Evolutionary conservation across 1,139 yeast genomes (phyloP).

Genomic region (Zygoascus sp.): DNA sequence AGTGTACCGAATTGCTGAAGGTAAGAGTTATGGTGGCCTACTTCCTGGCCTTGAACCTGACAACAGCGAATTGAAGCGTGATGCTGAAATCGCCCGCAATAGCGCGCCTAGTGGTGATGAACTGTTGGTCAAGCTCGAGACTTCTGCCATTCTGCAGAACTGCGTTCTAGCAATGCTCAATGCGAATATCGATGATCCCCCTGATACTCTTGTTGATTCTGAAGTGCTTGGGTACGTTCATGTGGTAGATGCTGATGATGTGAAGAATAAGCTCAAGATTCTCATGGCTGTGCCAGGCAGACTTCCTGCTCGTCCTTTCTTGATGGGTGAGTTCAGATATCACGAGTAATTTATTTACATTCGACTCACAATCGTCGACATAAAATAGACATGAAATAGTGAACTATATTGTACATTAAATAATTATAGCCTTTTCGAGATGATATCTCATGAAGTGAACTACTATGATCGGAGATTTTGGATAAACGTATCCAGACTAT

Average conservation of each 20-base stretch:
- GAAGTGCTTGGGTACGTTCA: slow-evolving; percentile 64
- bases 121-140: slow-evolving; percentile 41
- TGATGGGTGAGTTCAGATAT: slow-evolving; percentile 66
- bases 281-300: slow-evolving; percentile 85
- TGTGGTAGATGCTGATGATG: slow-evolving; percentile 60
- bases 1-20: slow-evolving; percentile 47
- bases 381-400: background rate
- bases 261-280: slow-evolving; percentile 63
- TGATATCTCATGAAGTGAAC: background rate
- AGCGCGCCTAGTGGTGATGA: slow-evolving; percentile 9
- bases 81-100: slow-evolving; percentile 17
- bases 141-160: slow-evolving; percentile 60
- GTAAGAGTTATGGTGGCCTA: slow-evolving; percentile 32
- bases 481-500: slow-evolving; percentile 87
- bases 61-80: slow-evolving; percentile 22
- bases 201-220: slow-evolving; percentile 50
- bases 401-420: slow-evolving; percentile 4
- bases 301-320: slow-evolving; percentile 63
- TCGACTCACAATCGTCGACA: background rate
- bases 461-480: slow-evolving; percentile 42
- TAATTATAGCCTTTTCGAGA: background rate
- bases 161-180: slow-evolving; percentile 70
- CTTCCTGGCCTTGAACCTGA: slow-evolving; percentile 41
- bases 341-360: slow-evolving; percentile 45
- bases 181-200: slow-evolving; percentile 48